Conservation (phyloP, 345 rosid genomes). For the Brassica napus region Da-Ae NC_063448.1:48554001-48554500, state of each 20-base stretch:
- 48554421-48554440: constrained; percentile 3
- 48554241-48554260: constrained; percentile 78
- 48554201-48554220: constrained; percentile 81
- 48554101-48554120: constrained; percentile 87
- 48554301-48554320: constrained; percentile 27
- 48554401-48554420: constrained; percentile 15
- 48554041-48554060: constrained; percentile 6
- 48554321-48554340: constrained; percentile 26
- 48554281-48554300: constrained; percentile 22
- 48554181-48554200: constrained; percentile 87
- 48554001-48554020: neutral
- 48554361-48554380: constrained; percentile 27
- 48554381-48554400: constrained; percentile 25
- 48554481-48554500: constrained; percentile 18
- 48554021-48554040: neutral
- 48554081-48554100: constrained; percentile 98
- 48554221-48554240: constrained; percentile 88
- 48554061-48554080: constrained; percentile 62
- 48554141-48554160: constrained; percentile 71
- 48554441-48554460: constrained; percentile 8
- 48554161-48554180: constrained; percentile 71
- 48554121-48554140: constrained; percentile 53
- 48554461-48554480: constrained; percentile 13
- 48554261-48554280: constrained; percentile 18
- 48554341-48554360: constrained; percentile 33